A percentile compares a stretch with the other conserved stretches of the same genome.
phyloP scores from a whole-genome alignment of 2,329 filamentous ascomycete species.

The Fusarium secorum region DNA sequence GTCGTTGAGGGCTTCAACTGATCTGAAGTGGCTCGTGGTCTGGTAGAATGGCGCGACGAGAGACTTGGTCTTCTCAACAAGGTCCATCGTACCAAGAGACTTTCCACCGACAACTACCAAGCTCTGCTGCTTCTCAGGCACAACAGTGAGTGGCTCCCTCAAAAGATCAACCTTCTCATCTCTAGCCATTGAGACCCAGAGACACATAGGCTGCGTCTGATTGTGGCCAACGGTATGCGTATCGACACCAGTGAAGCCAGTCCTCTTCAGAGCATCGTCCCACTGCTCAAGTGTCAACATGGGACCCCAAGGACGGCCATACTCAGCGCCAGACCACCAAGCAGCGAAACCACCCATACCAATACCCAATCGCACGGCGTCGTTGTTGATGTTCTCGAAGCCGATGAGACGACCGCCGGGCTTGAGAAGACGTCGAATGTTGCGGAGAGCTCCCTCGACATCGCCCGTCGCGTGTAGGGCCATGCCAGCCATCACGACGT shows the following conservation, averaged over 20 bases:
- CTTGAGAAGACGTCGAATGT: neutral
- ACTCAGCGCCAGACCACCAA: conserved; percentile 19
- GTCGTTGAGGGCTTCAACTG: neutral
- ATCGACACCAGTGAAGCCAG: conserved; percentile 17
- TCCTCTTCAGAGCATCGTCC: conserved; percentile 7
- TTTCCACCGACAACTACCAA: neutral
- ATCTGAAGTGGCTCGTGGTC: neutral
- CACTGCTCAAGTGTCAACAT: conserved; percentile 11
- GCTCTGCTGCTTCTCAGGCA: neutral
- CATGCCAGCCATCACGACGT: neutral
- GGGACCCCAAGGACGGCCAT: conserved; percentile 10
- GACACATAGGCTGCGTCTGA: conserved; percentile 6
- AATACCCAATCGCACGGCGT: neutral
- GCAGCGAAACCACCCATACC: conserved; percentile 13
- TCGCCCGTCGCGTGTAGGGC: neutral
- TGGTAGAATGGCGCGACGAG: neutral
- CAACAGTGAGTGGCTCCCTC: neutral
- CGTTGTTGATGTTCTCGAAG: conserved; percentile 6
- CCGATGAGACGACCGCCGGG: conserved; percentile 7
- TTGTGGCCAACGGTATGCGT: conserved; percentile 1
- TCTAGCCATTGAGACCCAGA: neutral
- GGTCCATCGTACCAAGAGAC: neutral
- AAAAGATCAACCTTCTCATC: neutral
- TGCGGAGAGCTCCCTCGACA: neutral
- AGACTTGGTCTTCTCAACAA: neutral